phyloP scores from a whole-genome alignment of 1,284 basidiomycete species.

The Rhodotorula sp. region DNA sequence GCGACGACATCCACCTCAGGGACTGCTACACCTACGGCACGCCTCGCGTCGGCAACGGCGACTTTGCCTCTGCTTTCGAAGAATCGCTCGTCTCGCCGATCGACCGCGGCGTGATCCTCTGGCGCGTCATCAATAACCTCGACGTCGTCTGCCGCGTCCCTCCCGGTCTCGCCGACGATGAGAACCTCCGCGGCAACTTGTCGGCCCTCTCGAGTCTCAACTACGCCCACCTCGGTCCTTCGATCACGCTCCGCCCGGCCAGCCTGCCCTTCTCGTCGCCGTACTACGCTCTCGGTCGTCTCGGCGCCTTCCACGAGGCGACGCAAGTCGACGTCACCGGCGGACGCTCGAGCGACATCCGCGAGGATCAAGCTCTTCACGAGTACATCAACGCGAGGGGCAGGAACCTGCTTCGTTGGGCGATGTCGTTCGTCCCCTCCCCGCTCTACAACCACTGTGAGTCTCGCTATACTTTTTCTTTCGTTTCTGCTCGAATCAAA shows the following conservation, averaged over 20 bases:
- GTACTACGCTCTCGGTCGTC: constrained; percentile 2
- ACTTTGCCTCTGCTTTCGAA: constrained; percentile 19
- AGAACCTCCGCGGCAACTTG: constrained; percentile 8
- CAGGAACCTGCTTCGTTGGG: constrained; percentile 7
- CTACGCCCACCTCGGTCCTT: constrained; percentile 25
- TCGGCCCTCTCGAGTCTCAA: constrained; percentile 17
- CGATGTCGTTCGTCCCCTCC: constrained; percentile 6
- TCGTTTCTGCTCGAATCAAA: background rate
- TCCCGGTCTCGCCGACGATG: constrained; percentile 22
- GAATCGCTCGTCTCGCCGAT: constrained; percentile 18
- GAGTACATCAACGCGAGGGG: background rate
- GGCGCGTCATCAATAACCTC: constrained; percentile 29
- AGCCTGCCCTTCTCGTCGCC: background rate
- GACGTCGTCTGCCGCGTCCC: constrained; percentile 33
- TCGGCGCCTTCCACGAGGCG: constrained; percentile 20
- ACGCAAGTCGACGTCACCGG: constrained; percentile 11
- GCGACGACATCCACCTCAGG: constrained; percentile 15
- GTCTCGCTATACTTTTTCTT: background rate
- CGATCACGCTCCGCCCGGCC: constrained; percentile 18
- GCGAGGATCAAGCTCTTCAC: background rate
- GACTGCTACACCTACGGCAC: constrained; percentile 34
- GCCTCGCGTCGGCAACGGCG: constrained; percentile 28
- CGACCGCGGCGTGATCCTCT: constrained; percentile 32
- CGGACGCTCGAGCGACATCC: background rate
- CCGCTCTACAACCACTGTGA: constrained; percentile 21